These are phyloP conservation scores for Gossypium turneri DNA, from an alignment of 345 rosid genomes.

Conservation along the genomic window DNA sequence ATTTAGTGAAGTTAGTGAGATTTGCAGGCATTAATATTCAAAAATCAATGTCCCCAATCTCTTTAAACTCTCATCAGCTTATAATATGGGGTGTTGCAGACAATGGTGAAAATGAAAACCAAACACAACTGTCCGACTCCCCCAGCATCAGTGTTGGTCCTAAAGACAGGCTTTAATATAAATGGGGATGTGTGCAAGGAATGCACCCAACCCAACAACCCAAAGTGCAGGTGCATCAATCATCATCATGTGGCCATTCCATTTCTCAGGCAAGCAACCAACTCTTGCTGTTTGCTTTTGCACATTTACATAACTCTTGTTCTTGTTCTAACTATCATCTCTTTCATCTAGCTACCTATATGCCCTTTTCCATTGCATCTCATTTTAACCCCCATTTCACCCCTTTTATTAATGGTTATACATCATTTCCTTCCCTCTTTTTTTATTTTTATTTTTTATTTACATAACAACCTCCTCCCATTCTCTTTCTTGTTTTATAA, in stretches of 20 bases:
- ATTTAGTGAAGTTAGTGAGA: background rate
- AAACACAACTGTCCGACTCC: background rate
- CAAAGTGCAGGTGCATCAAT: background rate
- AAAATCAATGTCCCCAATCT: background rate
- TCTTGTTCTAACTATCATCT: background rate
- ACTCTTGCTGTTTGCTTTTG: background rate
- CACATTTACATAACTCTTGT: background rate
- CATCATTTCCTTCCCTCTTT: background rate
- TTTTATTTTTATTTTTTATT: no score
- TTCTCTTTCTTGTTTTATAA: no score
- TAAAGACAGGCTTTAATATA: background rate
- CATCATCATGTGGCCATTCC: constrained; percentile 7
- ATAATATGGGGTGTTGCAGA: background rate
- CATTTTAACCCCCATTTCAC: background rate
- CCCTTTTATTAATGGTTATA: background rate
- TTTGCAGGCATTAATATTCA: background rate
- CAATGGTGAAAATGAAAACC: background rate
- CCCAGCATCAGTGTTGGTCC: constrained; percentile 8
- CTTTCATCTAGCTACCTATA: background rate
- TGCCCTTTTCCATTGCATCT: background rate
- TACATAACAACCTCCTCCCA: no score
- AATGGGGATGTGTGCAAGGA: constrained; percentile 9
- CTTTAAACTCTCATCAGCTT: background rate
- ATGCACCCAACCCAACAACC: constrained; percentile 34
- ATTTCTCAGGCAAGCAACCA: background rate